A percentile compares a stretch with the other conserved stretches of the same genome.
phyloP scores from a whole-genome alignment of 1,139 yeast genomes.

The Yamadazyma sp. region DNA sequence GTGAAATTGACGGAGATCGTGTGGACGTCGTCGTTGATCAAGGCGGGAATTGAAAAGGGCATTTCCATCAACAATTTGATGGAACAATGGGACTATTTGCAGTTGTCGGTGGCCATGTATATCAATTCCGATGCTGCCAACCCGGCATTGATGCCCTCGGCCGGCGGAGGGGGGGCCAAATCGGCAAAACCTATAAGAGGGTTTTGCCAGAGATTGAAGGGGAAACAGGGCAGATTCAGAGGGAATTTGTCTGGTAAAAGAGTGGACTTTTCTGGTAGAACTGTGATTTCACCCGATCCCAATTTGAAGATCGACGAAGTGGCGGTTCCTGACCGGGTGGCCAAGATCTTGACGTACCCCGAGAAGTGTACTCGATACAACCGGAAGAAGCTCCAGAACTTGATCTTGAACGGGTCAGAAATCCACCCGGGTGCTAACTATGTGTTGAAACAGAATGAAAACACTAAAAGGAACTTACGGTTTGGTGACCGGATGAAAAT shows the following conservation, averaged over 20 bases:
- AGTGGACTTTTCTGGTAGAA: constrained; percentile 97
- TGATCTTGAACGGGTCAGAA: constrained; percentile 83
- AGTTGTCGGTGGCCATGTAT: constrained; percentile 94
- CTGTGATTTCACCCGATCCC: constrained; percentile 98
- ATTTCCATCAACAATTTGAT: constrained; percentile 86
- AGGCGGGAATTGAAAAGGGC: constrained; percentile 94
- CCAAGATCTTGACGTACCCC: constrained; percentile 93
- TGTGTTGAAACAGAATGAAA: constrained; percentile 76
- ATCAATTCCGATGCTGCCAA: constrained; percentile 95
- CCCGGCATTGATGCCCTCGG: constrained; percentile 68
- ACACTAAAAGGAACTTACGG: constrained; percentile 81
- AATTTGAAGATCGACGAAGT: constrained; percentile 93
- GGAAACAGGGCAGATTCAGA: constrained; percentile 98
- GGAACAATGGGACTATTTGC: constrained; percentile 99
- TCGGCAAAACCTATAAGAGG: constrained; percentile 87
- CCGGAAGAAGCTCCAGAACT: constrained; percentile 66
- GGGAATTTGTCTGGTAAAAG: constrained; percentile 98
- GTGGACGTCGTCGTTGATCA: constrained; percentile 89
- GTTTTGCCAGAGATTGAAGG: constrained; percentile 94
- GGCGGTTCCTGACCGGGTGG: constrained; percentile 97
- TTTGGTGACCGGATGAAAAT: constrained; percentile 82
- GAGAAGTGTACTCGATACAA: constrained; percentile 92
- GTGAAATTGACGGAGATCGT: constrained; percentile 95
- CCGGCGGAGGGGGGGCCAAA: constrained; percentile 52
- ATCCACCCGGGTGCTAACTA: constrained; percentile 97